phyloP scores from a whole-genome alignment of 129 eudicot species.

The Chrysanthemum seticuspe region DNA sequence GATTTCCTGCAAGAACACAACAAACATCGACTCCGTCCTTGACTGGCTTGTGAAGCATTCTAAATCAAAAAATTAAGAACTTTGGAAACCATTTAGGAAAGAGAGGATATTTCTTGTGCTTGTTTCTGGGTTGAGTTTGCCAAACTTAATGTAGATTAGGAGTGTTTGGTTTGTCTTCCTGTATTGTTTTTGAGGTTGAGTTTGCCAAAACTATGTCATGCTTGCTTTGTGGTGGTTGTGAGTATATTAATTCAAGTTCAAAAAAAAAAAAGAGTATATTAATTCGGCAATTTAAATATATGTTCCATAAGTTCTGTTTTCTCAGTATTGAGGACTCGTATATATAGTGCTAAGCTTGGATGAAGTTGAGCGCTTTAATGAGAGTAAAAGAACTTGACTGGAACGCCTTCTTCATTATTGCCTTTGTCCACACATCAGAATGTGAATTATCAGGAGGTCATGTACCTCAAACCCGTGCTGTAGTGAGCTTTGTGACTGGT shows the following conservation, averaged over 20 bases:
- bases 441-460: too few relatives aligned
- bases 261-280: too few relatives aligned
- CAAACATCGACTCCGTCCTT: constrained; percentile 76
- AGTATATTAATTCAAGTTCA: too few relatives aligned
- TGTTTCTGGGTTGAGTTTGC: constrained; percentile 33
- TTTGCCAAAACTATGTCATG: constrained; percentile 4
- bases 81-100: constrained; percentile 21
- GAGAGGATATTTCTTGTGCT: constrained; percentile 12
- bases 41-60: constrained; percentile 85
- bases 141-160: constrained; percentile 14
- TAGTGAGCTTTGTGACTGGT: too few relatives aligned
- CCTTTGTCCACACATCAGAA: too few relatives aligned
- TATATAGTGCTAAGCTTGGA: too few relatives aligned
- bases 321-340: too few relatives aligned
- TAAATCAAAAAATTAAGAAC: constrained; percentile 29
- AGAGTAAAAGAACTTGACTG: too few relatives aligned
- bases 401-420: too few relatives aligned
- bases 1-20: constrained; percentile 47
- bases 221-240: constrained; percentile 11
- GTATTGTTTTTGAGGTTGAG: not conserved
- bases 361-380: too few relatives aligned
- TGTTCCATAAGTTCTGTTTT: too few relatives aligned
- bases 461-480: too few relatives aligned
- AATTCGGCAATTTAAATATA: not conserved
- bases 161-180: constrained; percentile 32